Percentiles rank a stretch among this genome's conserved stretches.
phyloP scores from a whole-genome alignment of 75 land plant species.

The Chamaecyparis obtusa region DNA sequence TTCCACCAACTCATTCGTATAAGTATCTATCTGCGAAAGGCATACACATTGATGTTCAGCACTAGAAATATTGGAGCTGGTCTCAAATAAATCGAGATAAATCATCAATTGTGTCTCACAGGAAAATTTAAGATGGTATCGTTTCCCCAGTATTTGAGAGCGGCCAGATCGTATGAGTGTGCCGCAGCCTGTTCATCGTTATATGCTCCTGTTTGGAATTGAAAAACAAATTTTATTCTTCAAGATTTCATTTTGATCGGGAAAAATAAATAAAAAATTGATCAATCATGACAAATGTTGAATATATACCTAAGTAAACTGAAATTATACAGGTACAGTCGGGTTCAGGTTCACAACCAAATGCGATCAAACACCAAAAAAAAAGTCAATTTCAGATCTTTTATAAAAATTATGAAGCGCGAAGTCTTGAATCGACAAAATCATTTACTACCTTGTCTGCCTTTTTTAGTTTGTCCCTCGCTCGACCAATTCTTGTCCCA shows the following conservation, averaged over 20 bases:
- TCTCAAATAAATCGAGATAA: not conserved
- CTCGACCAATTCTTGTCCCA: constrained; percentile 84
- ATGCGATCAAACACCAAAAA: not conserved
- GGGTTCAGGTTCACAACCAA: not conserved
- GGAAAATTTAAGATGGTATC: constrained; percentile 60
- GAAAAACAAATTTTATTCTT: not conserved
- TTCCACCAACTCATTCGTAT: constrained; percentile 41
- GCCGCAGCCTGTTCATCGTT: constrained; percentile 74
- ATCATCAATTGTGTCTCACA: constrained; percentile 24
- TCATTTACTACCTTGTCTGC: constrained; percentile 54
- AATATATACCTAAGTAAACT: constrained; percentile 11
- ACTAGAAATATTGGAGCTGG: not conserved
- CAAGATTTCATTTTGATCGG: too few species aligned
- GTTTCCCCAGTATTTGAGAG: constrained; percentile 77
- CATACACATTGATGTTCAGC: not conserved
- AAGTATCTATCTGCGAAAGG: constrained; percentile 29
- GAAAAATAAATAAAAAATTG: too few species aligned
- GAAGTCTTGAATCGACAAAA: not conserved
- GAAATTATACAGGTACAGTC: not conserved
- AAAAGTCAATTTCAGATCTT: not conserved
- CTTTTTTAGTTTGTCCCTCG: constrained; percentile 60
- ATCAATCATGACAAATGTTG: not conserved
- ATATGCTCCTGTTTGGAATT: constrained; percentile 51
- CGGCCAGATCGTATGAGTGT: constrained; percentile 72
- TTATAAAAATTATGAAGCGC: not conserved